These are phyloP conservation scores for Tetraselmis chui DNA, from an alignment of 139 green algal genomes.

Conservation along the genomic window DNA sequence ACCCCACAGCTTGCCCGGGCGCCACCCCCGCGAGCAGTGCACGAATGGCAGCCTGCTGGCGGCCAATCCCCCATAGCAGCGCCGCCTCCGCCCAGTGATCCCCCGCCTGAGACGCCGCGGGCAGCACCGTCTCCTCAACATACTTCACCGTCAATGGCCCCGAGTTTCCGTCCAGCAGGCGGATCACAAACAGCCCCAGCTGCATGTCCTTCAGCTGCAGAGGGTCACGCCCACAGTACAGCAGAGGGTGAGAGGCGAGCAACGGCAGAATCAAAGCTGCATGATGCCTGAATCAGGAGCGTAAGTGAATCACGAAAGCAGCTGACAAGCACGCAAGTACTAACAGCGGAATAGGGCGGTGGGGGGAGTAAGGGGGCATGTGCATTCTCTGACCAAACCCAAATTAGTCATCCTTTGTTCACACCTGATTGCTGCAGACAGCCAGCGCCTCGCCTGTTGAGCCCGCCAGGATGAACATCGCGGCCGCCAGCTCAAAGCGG, in stretches of 20 bases:
- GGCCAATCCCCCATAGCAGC: constrained; percentile 11
- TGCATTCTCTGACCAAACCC: too few species aligned
- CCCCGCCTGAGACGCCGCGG: constrained; percentile 2
- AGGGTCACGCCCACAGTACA: neutral
- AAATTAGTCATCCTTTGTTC: constrained; percentile 51
- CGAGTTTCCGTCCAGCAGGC: constrained; percentile 35
- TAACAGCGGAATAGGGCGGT: too few species aligned
- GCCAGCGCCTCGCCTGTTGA: neutral
- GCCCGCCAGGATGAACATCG: constrained; percentile 80
- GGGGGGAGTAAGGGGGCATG: too few species aligned
- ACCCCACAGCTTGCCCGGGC: too few species aligned
- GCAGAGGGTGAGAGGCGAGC: too few species aligned
- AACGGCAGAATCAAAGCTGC: too few species aligned
- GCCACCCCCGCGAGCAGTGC: neutral
- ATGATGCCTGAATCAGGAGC: too few species aligned
- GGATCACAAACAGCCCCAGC: constrained; percentile 60
- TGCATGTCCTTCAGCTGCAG: constrained; percentile 68
- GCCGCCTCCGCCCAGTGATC: constrained; percentile 14
- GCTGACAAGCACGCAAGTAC: too few species aligned
- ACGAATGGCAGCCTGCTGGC: constrained; percentile 6
- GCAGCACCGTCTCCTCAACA: constrained; percentile 18
- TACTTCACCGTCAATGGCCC: neutral
- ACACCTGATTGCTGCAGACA: constrained; percentile 20
- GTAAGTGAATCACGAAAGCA: too few species aligned
- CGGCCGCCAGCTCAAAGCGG: constrained; percentile 65